phyloP scores from a whole-genome alignment of 257 asterid genomes.

The Nemophila menziesii region DNA sequence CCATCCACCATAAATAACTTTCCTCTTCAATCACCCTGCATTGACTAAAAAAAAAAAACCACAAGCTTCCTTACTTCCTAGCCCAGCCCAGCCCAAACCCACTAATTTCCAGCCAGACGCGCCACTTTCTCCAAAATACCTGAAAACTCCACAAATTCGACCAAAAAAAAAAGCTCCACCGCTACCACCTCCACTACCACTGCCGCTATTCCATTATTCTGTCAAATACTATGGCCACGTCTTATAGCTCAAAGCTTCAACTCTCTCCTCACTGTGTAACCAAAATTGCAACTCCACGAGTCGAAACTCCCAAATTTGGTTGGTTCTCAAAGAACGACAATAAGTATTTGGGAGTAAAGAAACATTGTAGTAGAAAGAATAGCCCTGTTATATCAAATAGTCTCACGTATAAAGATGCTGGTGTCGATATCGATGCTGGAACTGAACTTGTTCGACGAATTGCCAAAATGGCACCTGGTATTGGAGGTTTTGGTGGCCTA shows the following conservation, averaged over 20 bases:
- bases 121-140: too few species aligned
- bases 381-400: slow-evolving; percentile 15
- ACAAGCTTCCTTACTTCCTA: too few species aligned
- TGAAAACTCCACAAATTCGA: too few species aligned
- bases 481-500: slow-evolving; percentile 97
- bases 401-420: slow-evolving; percentile 88
- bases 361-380: slow-evolving; percentile 16
- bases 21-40: too few species aligned
- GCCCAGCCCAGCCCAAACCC: too few species aligned
- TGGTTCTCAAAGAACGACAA: neutral
- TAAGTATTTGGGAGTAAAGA: slow-evolving; percentile 1
- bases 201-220: too few species aligned
- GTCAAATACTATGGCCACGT: neutral
- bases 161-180: too few species aligned
- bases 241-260: neutral
- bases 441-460: slow-evolving; percentile 85
- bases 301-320: neutral
- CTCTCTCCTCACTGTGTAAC: neutral
- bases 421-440: slow-evolving; percentile 96
- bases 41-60: too few species aligned
- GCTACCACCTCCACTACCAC: too few species aligned
- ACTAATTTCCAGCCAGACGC: too few species aligned
- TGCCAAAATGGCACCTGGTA: slow-evolving; percentile 94
- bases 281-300: neutral
- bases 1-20: too few species aligned